Conservation (phyloP, 2,329 filamentous ascomycete species). For the Ilyonectria robusta region DNA sequence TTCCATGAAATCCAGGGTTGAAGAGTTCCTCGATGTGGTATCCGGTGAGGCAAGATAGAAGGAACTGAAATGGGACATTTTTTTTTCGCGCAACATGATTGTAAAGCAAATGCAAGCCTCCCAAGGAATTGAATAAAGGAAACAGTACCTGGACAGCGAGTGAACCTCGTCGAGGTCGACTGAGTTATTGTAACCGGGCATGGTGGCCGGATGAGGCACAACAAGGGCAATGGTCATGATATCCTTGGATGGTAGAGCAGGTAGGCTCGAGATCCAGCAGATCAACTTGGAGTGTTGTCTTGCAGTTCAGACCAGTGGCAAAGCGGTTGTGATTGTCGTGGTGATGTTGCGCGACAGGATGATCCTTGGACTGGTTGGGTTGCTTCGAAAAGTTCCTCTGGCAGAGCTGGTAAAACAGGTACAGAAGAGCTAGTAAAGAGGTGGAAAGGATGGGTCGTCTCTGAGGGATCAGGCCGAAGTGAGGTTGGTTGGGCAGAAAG, state of each 20-base stretch:
- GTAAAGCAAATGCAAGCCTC: slow-evolving; percentile 56
- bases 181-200: slow-evolving; percentile 67
- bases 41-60: slow-evolving; percentile 42
- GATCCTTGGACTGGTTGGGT: slow-evolving; percentile 46
- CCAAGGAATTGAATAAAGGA: slow-evolving; percentile 61
- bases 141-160: slow-evolving; percentile 74
- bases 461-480: slow-evolving; percentile 42
- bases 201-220: slow-evolving; percentile 63
- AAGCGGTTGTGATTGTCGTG: slow-evolving; percentile 44
- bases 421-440: slow-evolving; percentile 40
- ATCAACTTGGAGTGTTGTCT: slow-evolving; percentile 50
- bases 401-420: slow-evolving; percentile 36
- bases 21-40: slow-evolving; percentile 26
- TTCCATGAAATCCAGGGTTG: slow-evolving; percentile 36
- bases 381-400: slow-evolving; percentile 40
- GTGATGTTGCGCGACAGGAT: slow-evolving; percentile 48
- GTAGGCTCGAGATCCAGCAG: slow-evolving; percentile 49
- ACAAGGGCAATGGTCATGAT: slow-evolving; percentile 65
- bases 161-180: slow-evolving; percentile 72
- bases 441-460: slow-evolving; percentile 43
- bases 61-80: slow-evolving; percentile 50
- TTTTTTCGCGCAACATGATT: slow-evolving; percentile 46
- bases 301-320: slow-evolving; percentile 47
- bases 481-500: slow-evolving; percentile 56
- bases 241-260: slow-evolving; percentile 55